Conservation (phyloP, 1,139 yeast genomes). For the Saccharomyces hybrid region DNA sequence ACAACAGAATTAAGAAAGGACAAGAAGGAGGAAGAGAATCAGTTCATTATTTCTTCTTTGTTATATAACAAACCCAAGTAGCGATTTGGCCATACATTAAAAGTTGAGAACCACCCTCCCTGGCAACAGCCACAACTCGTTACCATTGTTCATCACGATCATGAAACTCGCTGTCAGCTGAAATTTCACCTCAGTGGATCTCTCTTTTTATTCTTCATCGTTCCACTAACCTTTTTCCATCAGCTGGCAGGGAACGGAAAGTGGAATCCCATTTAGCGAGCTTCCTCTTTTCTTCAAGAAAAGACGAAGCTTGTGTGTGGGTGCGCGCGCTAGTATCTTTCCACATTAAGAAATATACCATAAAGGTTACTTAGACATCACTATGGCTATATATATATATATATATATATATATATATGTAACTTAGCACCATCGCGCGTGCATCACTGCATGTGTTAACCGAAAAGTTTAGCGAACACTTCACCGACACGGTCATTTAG, state of each 20-base stretch:
- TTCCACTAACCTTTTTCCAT: neutral
- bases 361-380: neutral
- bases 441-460: conserved; percentile 4
- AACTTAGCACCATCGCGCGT: neutral
- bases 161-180: neutral
- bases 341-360: neutral
- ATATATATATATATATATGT: conserved; percentile 1
- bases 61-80: neutral
- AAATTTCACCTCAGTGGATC: neutral
- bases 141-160: neutral
- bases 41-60: neutral
- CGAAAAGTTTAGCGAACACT: conserved; percentile 52
- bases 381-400: neutral
- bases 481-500: conserved; percentile 60
- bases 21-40: neutral
- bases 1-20: neutral
- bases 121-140: neutral
- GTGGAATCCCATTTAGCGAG: neutral
- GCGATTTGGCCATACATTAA: neutral
- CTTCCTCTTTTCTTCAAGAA: neutral
- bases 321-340: neutral
- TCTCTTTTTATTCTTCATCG: neutral
- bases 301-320: neutral
- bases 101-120: neutral
- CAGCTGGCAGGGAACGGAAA: neutral